Conservation (phyloP, 1,284 basidiomycete species). For the Quambalaria eucalypti region DNA sequence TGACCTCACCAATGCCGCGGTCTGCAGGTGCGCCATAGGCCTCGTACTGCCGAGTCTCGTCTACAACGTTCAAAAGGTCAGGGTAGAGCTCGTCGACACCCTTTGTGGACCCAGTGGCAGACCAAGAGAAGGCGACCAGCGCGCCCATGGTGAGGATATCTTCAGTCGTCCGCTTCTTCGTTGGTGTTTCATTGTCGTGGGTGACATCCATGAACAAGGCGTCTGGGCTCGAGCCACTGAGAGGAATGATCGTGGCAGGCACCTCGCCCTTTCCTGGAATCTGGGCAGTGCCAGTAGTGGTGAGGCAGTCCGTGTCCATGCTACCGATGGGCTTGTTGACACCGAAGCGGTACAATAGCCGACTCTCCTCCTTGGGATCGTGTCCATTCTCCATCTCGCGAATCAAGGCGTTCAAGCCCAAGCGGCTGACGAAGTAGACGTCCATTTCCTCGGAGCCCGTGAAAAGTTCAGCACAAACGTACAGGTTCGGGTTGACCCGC, state of each 20-base stretch:
- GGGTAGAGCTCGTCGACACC: conserved; percentile 41
- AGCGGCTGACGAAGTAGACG: conserved; percentile 34
- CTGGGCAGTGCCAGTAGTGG: conserved; percentile 52
- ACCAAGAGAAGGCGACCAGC: conserved; percentile 39
- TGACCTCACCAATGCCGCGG: conserved; percentile 27
- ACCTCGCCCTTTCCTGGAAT: conserved; percentile 14
- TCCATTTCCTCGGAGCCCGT: conserved; percentile 84
- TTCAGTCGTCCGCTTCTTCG: conserved; percentile 34
- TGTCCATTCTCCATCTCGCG: conserved; percentile 42
- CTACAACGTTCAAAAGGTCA: conserved; percentile 31
- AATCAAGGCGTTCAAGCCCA: conserved; percentile 39
- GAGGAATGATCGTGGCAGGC: conserved; percentile 21
- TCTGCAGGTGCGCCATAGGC: conserved; percentile 16
- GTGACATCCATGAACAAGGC: conserved; percentile 43
- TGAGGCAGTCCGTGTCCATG: conserved; percentile 33
- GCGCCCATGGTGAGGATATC: conserved; percentile 42
- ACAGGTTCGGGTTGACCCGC: conserved; percentile 77
- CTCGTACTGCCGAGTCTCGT: conserved; percentile 30
- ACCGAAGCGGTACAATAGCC: conserved; percentile 36
- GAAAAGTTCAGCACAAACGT: conserved; percentile 92
- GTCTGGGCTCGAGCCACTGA: conserved; percentile 32
- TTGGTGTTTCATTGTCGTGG: conserved; percentile 41
- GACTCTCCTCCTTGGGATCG: conserved; percentile 39
- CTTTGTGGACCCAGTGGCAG: conserved; percentile 37
- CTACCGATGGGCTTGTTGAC: conserved; percentile 41